Evolutionary conservation across 148 eudicot genomes (phyloP).

Genomic region (Hydrangea macrophylla): DNA sequence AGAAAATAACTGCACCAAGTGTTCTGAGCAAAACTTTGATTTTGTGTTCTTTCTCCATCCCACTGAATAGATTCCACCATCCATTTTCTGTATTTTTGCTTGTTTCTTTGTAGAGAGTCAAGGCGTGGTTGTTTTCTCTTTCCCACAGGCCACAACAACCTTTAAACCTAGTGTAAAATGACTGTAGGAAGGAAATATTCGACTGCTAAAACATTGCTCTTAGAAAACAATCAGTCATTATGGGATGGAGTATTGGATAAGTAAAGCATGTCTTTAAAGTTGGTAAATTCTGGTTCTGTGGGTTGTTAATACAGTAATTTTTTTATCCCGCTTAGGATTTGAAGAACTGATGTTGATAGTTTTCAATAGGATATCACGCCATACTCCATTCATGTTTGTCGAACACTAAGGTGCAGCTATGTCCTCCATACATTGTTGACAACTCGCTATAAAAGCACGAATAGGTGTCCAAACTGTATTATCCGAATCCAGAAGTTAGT

Average conservation of each 20-base stretch:
- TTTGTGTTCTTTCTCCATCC: not conserved
- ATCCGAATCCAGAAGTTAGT: not conserved
- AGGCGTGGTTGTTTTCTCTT: not conserved
- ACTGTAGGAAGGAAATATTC: not conserved
- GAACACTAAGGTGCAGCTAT: not conserved
- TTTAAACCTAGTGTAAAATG: not conserved
- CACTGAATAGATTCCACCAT: not conserved
- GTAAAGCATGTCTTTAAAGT: not conserved
- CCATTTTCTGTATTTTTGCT: not conserved
- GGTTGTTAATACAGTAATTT: not conserved
- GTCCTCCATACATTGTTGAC: not conserved
- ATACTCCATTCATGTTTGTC: not conserved
- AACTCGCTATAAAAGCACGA: not conserved
- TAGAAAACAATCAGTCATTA: not conserved
- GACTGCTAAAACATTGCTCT: not conserved
- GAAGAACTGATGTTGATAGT: not conserved
- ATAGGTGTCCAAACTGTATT: not conserved
- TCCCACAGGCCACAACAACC: not conserved
- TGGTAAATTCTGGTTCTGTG: not conserved
- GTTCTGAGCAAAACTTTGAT: not conserved
- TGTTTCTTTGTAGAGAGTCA: constrained; percentile 4
- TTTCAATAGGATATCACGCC: not conserved
- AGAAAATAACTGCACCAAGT: not conserved
- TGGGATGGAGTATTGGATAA: not conserved
- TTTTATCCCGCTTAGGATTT: not conserved